Percentiles rank a stretch among this genome's conserved stretches.
Conservation (phyloP, 805 yeast species). For the Blastobotrys muscicola region DNA sequence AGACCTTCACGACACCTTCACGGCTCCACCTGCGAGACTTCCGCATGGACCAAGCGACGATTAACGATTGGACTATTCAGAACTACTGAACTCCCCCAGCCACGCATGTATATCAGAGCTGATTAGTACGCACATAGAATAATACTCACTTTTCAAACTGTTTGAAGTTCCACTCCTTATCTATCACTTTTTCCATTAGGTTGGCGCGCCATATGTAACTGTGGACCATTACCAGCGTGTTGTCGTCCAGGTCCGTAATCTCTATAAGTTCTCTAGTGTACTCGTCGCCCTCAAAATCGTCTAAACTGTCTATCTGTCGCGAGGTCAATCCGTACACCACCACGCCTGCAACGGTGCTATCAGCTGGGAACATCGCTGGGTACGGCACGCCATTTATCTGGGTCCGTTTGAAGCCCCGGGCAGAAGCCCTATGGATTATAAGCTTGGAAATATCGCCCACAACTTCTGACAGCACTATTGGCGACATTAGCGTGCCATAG, state of each 20-base stretch:
- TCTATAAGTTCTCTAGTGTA: constrained; percentile 12
- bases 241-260: constrained; percentile 9
- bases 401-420: constrained; percentile 14
- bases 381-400: constrained; percentile 15
- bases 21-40: no score
- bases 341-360: constrained; percentile 12
- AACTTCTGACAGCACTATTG: constrained; percentile 14
- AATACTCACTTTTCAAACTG: constrained; percentile 11
- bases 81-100: constrained; percentile 7
- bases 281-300: constrained; percentile 22
- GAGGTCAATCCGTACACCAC: constrained; percentile 13
- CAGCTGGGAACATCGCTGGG: constrained; percentile 13
- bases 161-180: constrained; percentile 18
- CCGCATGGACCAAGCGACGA: constrained; percentile 11
- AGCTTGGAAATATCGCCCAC: constrained; percentile 4
- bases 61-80: constrained; percentile 7
- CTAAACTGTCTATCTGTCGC: constrained; percentile 14
- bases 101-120: constrained; percentile 12
- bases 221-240: constrained; percentile 6
- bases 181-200: constrained; percentile 6
- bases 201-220: constrained; percentile 13
- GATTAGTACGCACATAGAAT: not conserved
- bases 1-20: no score
- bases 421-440: constrained; percentile 10
- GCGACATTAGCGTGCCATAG: constrained; percentile 20